Percentiles rank a stretch among this genome's conserved stretches.
Conservation (phyloP, 140 eudicot genomes). For the Artemisia princeps region DNA sequence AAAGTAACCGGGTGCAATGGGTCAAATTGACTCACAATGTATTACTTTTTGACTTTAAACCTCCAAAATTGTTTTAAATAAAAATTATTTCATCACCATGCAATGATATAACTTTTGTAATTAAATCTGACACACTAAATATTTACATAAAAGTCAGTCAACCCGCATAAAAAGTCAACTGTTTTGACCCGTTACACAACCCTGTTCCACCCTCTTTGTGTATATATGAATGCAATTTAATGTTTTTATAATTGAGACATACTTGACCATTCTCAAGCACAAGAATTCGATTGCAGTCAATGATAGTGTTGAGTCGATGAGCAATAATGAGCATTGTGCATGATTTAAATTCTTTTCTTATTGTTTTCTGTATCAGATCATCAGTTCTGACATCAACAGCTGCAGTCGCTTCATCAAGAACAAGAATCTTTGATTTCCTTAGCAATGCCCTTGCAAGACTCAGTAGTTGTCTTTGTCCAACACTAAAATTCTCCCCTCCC, state of each 20-base stretch:
- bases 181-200: too few species aligned
- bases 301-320: slow-evolving; percentile 86
- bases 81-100: too few species aligned
- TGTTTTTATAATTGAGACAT: slow-evolving; percentile 17
- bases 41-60: too few species aligned
- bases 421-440: slow-evolving; percentile 86
- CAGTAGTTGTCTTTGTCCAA: slow-evolving; percentile 85
- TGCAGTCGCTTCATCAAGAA: slow-evolving; percentile 99
- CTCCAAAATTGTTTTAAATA: too few species aligned
- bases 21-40: too few species aligned
- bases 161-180: too few species aligned
- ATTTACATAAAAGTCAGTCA: too few species aligned
- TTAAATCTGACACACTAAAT: too few species aligned
- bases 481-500: slow-evolving; percentile 95
- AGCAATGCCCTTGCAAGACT: slow-evolving; percentile 91
- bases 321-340: slow-evolving; percentile 97
- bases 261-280: slow-evolving; percentile 85
- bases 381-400: slow-evolving; percentile 96
- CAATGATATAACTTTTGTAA: too few species aligned
- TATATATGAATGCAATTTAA: not conserved
- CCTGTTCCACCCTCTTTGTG: too few species aligned
- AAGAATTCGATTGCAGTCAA: slow-evolving; percentile 75
- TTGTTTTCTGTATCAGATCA: slow-evolving; percentile 86
- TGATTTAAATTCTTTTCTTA: slow-evolving; percentile 76
- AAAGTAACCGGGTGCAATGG: too few species aligned